Conservation (phyloP, 192 early-diverging fungal genomes). For the Backusella liffmaniae region DNA sequence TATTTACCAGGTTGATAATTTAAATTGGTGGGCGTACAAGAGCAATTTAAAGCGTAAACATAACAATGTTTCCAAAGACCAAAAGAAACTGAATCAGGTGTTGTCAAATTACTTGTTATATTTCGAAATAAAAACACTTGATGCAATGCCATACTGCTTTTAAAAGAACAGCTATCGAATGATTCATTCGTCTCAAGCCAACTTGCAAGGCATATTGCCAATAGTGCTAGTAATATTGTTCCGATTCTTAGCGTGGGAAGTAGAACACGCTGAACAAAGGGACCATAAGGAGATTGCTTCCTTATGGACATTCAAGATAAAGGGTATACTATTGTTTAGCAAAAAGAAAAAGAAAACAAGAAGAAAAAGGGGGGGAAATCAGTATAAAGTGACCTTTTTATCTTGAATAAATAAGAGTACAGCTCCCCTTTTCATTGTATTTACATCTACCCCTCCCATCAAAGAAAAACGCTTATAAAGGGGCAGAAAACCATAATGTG, state of each 20-base stretch:
- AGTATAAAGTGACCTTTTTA: not conserved
- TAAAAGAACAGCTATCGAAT: slow-evolving; percentile 1
- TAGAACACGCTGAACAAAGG: not conserved
- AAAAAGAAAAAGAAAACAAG: not conserved
- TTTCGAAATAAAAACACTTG: slow-evolving; percentile 11
- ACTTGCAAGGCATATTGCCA: slow-evolving; percentile 6
- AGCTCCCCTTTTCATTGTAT: not conserved
- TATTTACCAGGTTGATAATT: slow-evolving; percentile 10
- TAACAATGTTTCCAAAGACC: slow-evolving; percentile 12
- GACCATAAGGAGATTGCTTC: slow-evolving; percentile 15
- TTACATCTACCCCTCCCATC: not conserved
- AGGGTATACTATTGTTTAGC: not conserved
- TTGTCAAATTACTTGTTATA: slow-evolving; percentile 9
- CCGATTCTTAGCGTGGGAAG: slow-evolving; percentile 6
- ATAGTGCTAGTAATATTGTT: not conserved
- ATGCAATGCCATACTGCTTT: slow-evolving; percentile 7
- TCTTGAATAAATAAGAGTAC: not conserved
- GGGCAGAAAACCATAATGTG: not conserved
- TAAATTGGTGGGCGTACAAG: slow-evolving; percentile 9
- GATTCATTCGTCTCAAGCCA: slow-evolving; percentile 9
- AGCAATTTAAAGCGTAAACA: slow-evolving; percentile 12
- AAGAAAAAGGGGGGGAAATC: not conserved
- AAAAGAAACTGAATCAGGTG: slow-evolving; percentile 11
- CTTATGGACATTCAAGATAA: slow-evolving; percentile 4
- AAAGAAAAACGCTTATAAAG: not conserved